Conservation (phyloP, 179 eudicot genomes). For the Beta lomatogona region DNA sequence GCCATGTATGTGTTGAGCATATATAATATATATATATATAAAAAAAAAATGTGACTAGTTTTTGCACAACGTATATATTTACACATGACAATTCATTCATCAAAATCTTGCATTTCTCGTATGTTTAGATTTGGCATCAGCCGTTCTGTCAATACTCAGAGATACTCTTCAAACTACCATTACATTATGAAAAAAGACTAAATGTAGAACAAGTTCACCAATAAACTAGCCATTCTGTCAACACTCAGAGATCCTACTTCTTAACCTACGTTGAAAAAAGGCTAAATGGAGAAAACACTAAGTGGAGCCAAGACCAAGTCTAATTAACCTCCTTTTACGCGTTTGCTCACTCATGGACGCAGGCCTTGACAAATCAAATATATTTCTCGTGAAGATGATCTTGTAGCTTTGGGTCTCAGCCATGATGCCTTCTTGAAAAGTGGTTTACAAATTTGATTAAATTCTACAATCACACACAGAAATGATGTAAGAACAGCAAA, state of each 20-base stretch:
- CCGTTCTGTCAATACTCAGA: no score
- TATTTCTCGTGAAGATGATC: conserved; percentile 86
- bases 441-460: conserved; percentile 71
- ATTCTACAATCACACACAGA: conserved; percentile 47
- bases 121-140: not conserved
- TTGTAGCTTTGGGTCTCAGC: conserved; percentile 96
- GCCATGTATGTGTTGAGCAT: not conserved
- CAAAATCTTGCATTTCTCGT: not conserved
- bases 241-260: no score
- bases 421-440: conserved; percentile 73
- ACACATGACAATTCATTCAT: not conserved
- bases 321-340: no score
- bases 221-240: no score
- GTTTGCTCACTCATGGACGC: conserved; percentile 16
- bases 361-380: conserved; percentile 88
- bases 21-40: no score
- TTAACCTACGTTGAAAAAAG: no score
- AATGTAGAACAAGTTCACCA: no score
- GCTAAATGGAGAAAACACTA: no score
- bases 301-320: no score
- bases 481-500: conserved; percentile 9
- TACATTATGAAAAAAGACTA: no score
- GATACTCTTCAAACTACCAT: no score
- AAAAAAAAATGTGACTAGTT: not conserved
- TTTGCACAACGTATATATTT: conserved; percentile 2